phyloP scores from a whole-genome alignment of 2,329 filamentous ascomycete species.

The Metarhizium sp. region DNA sequence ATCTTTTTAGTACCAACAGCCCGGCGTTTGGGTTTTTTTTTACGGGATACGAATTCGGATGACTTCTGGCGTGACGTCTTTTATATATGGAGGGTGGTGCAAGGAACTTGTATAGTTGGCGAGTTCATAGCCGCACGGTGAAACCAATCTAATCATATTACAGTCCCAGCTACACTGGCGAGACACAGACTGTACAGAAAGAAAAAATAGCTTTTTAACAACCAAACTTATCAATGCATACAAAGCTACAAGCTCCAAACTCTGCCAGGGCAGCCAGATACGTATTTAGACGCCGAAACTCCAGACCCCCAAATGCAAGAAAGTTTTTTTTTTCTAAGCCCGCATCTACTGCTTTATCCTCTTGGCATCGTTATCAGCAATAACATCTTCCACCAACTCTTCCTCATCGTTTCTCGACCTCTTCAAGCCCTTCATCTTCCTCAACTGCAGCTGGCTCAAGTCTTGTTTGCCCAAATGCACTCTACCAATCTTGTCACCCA shows the following conservation, averaged over 20 bases:
- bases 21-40: background rate
- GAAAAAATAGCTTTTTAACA: background rate
- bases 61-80: background rate
- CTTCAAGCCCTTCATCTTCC: conserved; percentile 99
- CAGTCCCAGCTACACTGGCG: background rate
- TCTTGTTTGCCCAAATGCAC: conserved; percentile 90
- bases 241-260: background rate
- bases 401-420: conserved; percentile 56
- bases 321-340: background rate
- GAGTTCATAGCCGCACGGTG: background rate
- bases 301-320: background rate
- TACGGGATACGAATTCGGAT: background rate
- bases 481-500: conserved; percentile 93
- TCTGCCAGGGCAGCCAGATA: background rate
- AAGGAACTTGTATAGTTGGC: background rate
- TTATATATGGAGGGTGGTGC: background rate
- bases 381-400: conserved; percentile 35
- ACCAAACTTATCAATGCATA: background rate
- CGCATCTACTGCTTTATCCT: conserved; percentile 21
- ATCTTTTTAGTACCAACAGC: background rate
- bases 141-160: background rate
- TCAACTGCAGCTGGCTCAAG: conserved; percentile 75
- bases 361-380: conserved; percentile 29
- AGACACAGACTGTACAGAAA: background rate
- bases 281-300: background rate